Base-by-base conservation (phyloP, 768 basidiomycete genomes). In the Ramaria sp. region DNA sequence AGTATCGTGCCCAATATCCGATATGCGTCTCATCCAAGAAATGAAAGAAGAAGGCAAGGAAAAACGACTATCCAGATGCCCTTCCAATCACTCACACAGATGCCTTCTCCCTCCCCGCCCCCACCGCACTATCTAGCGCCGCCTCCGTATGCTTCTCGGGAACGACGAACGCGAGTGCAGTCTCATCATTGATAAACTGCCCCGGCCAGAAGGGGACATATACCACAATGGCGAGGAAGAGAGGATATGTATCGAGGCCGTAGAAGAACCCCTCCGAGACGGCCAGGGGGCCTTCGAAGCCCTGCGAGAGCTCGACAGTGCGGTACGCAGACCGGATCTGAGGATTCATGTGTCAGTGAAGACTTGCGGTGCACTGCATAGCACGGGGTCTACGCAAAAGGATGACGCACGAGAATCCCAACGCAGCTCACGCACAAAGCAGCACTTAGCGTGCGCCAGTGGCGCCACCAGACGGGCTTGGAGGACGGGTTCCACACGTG, bases 141-240 rank as follows among this genome's bases (percentile, higher is more conserved):
- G 1, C 45, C n/a, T 56, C 33, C 12, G 22, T 48, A 2, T 24
- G 17, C 46, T 19, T 7, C 37, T 11, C 20, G 11, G 34, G 31
- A 65, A 1, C 57, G 42, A 9, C 46, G 22, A 47, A 47, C 11
- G 46, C 46, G 5, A 20, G 12, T 11, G 46, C 46, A 3, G 20
- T 4, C 27, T 47, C 27, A 1, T 47, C 46, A 30, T 47, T 47
- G 46, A 47, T 47, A 10, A 47, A 47, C 46, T 47, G 46, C 27
- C 82, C 81, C 3, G 84, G 86, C 84, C 85, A 89, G 66, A 83
- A 81, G 13, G 71, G 63, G 17, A 78, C 69, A 62, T 83, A 86
- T 13, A 79, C 69, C 0, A 66, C 67, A 45, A 82, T 76, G 24
- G 84, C 82, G 33, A 87, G 64, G 59, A 82, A 75, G 7, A 87